These are phyloP conservation scores for Orbilia javanica DNA, from an alignment of 2,329 filamentous ascomycete species.

Conservation along the genomic window DNA sequence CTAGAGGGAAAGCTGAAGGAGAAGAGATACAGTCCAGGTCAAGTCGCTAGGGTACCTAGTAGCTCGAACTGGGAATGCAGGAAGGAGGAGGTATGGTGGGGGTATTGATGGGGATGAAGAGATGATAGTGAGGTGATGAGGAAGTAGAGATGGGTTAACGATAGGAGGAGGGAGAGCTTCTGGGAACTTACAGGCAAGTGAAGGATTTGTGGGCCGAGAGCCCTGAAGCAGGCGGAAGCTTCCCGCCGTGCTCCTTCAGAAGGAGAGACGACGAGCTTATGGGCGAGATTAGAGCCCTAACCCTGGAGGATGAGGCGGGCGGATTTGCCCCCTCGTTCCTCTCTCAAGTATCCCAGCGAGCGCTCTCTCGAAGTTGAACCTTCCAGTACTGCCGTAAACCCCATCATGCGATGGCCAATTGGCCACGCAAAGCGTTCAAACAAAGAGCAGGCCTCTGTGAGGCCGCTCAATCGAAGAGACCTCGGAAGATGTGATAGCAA, in stretches of 20 bases:
- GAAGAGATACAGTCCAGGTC: no score
- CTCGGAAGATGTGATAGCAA: background rate
- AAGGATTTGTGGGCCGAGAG: conserved; percentile 3
- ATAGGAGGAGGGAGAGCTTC: background rate
- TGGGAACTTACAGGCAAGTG: background rate
- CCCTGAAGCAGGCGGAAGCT: conserved; percentile 13
- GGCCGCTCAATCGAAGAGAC: background rate
- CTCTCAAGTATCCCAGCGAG: background rate
- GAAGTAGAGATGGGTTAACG: background rate
- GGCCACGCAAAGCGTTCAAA: background rate
- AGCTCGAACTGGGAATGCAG: no score
- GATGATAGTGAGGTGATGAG: background rate
- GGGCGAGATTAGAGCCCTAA: background rate
- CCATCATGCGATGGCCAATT: background rate
- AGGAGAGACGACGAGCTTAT: background rate
- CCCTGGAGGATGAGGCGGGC: background rate
- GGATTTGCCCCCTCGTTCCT: background rate
- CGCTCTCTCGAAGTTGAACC: background rate
- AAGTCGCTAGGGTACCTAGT: no score
- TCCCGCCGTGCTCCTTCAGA: background rate
- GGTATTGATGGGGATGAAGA: background rate
- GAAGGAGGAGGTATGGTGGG: background rate
- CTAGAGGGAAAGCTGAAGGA: background rate
- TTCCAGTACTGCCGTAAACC: background rate
- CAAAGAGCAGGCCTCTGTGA: background rate